Evolutionary conservation across 352 stramenopile species (phyloP), one percentile per base, ranked within the genome.

Genomic region (Globisporangium takayamanum): DNA sequence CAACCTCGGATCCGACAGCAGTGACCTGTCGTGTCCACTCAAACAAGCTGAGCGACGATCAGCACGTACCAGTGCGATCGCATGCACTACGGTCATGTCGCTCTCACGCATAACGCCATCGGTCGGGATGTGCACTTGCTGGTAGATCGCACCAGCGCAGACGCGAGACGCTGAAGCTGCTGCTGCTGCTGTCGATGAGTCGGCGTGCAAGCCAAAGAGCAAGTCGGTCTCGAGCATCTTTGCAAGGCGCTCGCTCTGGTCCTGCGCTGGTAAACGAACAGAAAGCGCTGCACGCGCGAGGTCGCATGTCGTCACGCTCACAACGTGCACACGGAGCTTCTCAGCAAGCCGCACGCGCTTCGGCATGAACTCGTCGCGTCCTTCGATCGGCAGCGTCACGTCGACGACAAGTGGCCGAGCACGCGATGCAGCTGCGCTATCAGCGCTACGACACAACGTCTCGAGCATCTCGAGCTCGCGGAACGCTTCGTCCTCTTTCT

Each of bases 401-500:
- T 89, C 78, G 15, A 91, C 62, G 12, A 91, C 49, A 33, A 88
- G 45, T 11, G 63, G 37, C 22, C 28, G 11, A 11, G 60, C 68
- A 5, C 22, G 30, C 22, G 20, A 47, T 20, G 20, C 41, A 52
- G 5, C 25, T 39, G 42, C 10, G 33, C 5, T 12, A 12, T 12
- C 33, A 10, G 10, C 10, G 33, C 33, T 39, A 3, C 10, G 33
- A 7, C 33, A 11, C 1, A 60, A 20, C 37, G 50, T 15, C 2
- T 60, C 37, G 18, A 91, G 48, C 15, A 45, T 54, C 36, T 91
- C 68, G 1, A 91, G 55, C 55, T 93, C 84, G 41, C 79, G 70
- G 53, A 87, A 89, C n/a, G 80, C 74, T 61, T 89, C 76, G 67
- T 88, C 78, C 33, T 90, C 79, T n/a, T 80, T 84, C 37, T 83